Conservation (phyloP, 805 yeast genomes). For the Blastobotrys mokoenaii region DNA sequence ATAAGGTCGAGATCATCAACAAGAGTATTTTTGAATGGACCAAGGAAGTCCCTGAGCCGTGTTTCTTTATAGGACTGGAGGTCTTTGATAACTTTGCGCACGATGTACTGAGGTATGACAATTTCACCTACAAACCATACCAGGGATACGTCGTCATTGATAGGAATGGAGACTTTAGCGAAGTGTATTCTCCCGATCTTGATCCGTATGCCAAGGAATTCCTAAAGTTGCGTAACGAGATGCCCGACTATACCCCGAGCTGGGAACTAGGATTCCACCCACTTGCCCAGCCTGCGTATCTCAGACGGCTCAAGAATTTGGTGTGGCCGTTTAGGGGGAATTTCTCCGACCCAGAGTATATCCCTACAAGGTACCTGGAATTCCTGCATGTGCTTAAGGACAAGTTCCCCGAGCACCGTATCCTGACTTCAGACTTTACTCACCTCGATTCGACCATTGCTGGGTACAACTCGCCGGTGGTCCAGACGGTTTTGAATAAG, state of each 20-base stretch:
- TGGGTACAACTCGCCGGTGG: slow-evolving; percentile 70
- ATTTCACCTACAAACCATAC: slow-evolving; percentile 52
- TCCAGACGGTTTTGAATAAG: slow-evolving; percentile 63
- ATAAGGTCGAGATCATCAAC: slow-evolving; percentile 57
- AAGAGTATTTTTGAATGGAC: slow-evolving; percentile 74
- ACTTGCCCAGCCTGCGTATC: slow-evolving; percentile 39
- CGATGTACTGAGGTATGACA: slow-evolving; percentile 71
- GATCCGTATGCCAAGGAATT: slow-evolving; percentile 38
- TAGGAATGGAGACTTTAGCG: slow-evolving; percentile 64
- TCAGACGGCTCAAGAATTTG: slow-evolving; percentile 39
- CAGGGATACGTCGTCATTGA: slow-evolving; percentile 76
- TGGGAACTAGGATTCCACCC: slow-evolving; percentile 47
- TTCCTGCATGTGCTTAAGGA: slow-evolving; percentile 54
- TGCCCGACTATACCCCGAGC: slow-evolving; percentile 22
- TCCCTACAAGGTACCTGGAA: slow-evolving; percentile 69
- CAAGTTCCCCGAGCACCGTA: slow-evolving; percentile 66
- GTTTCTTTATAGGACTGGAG: slow-evolving; percentile 72
- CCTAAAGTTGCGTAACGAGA: slow-evolving; percentile 42
- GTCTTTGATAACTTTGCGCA: slow-evolving; percentile 81
- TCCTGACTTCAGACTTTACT: slow-evolving; percentile 66
- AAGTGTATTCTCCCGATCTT: slow-evolving; percentile 39
- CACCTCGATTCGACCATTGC: slow-evolving; percentile 30
- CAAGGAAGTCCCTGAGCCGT: slow-evolving; percentile 48
- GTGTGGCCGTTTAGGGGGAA: slow-evolving; percentile 60
- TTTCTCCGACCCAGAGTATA: slow-evolving; percentile 63